A percentile compares a stretch with the other conserved stretches of the same genome.
phyloP scores from a whole-genome alignment of 228 moss, liverwort and hornwort species.

The Sphagnum magellanicum region DNA sequence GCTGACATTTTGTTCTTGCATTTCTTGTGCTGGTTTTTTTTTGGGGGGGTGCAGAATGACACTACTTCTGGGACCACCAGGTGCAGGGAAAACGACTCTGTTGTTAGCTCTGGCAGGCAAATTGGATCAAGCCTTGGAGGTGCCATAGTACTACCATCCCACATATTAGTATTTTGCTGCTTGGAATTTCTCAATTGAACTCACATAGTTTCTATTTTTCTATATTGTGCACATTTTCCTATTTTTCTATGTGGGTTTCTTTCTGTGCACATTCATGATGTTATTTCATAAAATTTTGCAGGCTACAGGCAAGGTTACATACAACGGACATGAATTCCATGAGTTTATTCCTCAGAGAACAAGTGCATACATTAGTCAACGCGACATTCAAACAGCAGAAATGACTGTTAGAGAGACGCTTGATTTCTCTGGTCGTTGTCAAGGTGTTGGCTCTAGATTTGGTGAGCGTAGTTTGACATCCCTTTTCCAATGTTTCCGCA shows the following conservation, averaged over 20 bases:
- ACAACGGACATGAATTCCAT: conserved; percentile 63
- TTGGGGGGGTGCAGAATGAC: conserved; percentile 45
- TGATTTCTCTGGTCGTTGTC: conserved; percentile 74
- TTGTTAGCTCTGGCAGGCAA: conserved; percentile 67
- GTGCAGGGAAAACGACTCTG: conserved; percentile 82
- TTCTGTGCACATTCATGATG: no score
- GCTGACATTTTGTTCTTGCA: no score
- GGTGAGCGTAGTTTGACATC: conserved; percentile 18
- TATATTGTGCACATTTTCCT: no score
- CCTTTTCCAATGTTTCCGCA: no score
- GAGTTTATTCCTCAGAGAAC: conserved; percentile 82
- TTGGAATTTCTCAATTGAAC: no score
- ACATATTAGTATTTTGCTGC: no score
- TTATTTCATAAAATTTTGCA: no score
- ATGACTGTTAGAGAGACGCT: conserved; percentile 81
- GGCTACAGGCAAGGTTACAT: conserved; percentile 53
- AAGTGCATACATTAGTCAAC: conserved; percentile 71
- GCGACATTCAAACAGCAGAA: conserved; percentile 66
- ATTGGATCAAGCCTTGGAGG: conserved; percentile 55
- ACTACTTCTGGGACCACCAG: conserved; percentile 77
- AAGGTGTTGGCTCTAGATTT: conserved; percentile 72
- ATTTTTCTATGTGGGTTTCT: no score
- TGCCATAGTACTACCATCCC: background rate
- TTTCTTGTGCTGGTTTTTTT: no score
- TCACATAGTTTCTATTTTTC: no score